Base-by-base conservation (phyloP, 2,329 filamentous ascomycete genomes). In the Aspergillus ruber region DNA sequence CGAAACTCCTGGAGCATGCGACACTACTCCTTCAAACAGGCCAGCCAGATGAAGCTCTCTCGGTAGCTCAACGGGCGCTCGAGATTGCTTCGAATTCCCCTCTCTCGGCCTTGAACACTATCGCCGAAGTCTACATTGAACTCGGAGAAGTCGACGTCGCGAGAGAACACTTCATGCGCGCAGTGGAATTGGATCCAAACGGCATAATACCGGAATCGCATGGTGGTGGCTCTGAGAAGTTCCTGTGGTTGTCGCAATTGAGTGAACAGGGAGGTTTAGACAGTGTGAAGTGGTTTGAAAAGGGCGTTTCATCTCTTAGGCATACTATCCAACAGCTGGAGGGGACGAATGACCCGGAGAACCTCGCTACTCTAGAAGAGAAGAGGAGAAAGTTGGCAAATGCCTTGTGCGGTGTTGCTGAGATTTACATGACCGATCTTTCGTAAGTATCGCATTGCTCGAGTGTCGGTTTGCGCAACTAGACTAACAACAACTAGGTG, bases 381-480 rank as follows among this genome's bases (percentile, higher is more conserved):
- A 88, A 88, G 74, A 85, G 85, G 66, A 76, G 78, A 55, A 93
- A 93, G 69, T 77, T 97, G 32, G 88, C 90, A 2, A 89, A 89
- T 58, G 88, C 90, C n/a, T 78, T 98, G 32, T 98, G 94, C 69
- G 89, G 88, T 23, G 88, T 97, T 51, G 84, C 88, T 6, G 93
- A 98, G 73, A 89, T 98, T 43, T 98, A 96, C 75, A 98, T 98
- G 93, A 98, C 93, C 9, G 93, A 98, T 73, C 73, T 97, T 59
- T 93, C 87, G 60, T 93, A 81, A 66, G 73, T 71, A 46, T 13
- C 15, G 23, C 40, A 2, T 13, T 6, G 9, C 8, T 35, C 15
- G 20, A 21, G 8, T 23, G 17, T 36, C n/a, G 15, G 10, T 13
- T 21, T 27, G 3, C 13, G 15, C 12, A 42, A 40, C 9, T 21